Percentiles rank a stretch among this genome's conserved stretches.
Conservation (phyloP, 208 protist species). For the Acanthamoeba castellanii region DNA sequence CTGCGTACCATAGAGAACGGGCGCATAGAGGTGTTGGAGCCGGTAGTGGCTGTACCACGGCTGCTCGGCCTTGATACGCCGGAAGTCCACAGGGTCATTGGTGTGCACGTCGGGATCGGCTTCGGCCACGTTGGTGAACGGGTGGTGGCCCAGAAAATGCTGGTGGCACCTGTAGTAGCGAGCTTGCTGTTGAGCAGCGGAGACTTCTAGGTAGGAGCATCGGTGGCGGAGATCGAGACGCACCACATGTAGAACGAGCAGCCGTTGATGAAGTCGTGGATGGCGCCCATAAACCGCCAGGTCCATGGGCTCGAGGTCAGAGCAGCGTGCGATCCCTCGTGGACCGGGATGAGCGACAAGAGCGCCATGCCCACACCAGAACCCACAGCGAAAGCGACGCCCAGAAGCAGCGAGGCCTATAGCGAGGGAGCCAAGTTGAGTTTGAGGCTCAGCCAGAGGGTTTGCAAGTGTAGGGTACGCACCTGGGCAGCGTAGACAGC, state of each 20-base stretch:
- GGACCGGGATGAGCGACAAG: slow-evolving; percentile 83
- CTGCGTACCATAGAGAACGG: slow-evolving; percentile 82
- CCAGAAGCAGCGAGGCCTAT: slow-evolving; percentile 42
- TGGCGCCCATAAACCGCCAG: slow-evolving; percentile 77
- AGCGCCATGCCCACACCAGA: slow-evolving; percentile 66
- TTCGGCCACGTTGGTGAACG: slow-evolving; percentile 85
- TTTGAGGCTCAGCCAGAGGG: neutral
- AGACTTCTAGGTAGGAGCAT: neutral
- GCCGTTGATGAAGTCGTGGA: slow-evolving; percentile 68
- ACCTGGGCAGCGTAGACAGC: slow-evolving; percentile 21
- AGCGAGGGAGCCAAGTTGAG: neutral
- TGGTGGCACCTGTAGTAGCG: slow-evolving; percentile 74
- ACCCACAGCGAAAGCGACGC: slow-evolving; percentile 49
- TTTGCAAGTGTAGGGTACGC: too few relatives aligned
- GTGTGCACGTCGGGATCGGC: slow-evolving; percentile 84
- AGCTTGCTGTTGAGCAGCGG: slow-evolving; percentile 57
- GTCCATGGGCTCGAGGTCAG: slow-evolving; percentile 77
- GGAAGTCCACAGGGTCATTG: slow-evolving; percentile 79
- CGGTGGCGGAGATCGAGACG: neutral
- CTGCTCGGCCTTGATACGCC: slow-evolving; percentile 81
- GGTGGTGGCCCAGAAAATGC: slow-evolving; percentile 86
- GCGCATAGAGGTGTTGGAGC: slow-evolving; percentile 85
- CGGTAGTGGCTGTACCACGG: slow-evolving; percentile 78
- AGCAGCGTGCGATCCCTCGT: slow-evolving; percentile 83
- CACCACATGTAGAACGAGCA: slow-evolving; percentile 72